A percentile compares a stretch with the other conserved stretches of the same genome.
Evolutionary conservation across 2,329 filamentous ascomycete genomes (phyloP).

Genomic region (Fusarium vanettenii): DNA sequence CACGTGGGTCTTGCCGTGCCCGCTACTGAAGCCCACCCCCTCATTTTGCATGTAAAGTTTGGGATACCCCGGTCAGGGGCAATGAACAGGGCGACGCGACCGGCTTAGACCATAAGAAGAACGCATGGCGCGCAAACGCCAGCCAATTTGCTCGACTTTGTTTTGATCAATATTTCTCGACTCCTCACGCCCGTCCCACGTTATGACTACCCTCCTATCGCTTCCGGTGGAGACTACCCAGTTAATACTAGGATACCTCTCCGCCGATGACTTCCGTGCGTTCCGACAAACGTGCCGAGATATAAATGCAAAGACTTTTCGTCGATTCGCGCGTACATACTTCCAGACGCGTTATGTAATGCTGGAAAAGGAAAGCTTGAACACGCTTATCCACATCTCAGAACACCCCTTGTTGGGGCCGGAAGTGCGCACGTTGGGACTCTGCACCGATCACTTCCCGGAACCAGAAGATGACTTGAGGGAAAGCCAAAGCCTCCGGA

Average conservation of each 20-base stretch:
- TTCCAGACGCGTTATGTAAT: not conserved
- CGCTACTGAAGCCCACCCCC: no score
- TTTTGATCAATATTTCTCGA: not conserved
- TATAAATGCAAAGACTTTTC: not conserved
- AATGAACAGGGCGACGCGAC: not conserved
- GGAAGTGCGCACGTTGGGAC: no score
- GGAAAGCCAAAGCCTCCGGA: no score
- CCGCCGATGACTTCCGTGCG: not conserved
- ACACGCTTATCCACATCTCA: no score
- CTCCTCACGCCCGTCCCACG: not conserved
- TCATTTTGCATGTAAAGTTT: not conserved
- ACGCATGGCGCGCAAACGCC: not conserved
- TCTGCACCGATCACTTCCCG: not conserved
- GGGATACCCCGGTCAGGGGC: not conserved
- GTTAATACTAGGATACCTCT: not conserved
- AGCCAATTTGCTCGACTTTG: not conserved
- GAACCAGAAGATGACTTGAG: not conserved
- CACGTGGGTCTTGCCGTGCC: no score
- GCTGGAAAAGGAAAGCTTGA: no score
- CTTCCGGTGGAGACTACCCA: not conserved
- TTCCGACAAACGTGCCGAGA: not conserved
- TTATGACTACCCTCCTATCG: not conserved
- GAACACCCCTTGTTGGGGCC: no score
- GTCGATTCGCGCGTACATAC: not conserved
- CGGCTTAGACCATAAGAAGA: not conserved